These are phyloP conservation scores for Fraxinus pennsylvanica DNA, from an alignment of 257 asterid species.

Conservation along the genomic window DNA sequence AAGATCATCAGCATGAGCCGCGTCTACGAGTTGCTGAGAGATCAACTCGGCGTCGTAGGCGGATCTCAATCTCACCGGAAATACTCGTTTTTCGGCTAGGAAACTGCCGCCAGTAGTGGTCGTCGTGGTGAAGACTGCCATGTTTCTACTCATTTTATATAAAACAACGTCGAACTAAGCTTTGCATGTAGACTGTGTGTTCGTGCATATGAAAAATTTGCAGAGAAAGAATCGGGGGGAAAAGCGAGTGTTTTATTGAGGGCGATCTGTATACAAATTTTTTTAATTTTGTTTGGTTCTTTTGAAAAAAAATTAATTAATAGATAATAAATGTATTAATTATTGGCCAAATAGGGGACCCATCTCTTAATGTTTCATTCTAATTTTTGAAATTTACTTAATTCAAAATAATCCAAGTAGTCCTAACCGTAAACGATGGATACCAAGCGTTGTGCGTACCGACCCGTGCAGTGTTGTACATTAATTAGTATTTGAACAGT, in stretches of 20 bases:
- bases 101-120: slow-evolving; percentile 23
- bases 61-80: slow-evolving; percentile 32
- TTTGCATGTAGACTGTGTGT: slow-evolving; percentile 15
- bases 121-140: slow-evolving; percentile 28
- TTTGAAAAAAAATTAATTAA: slow-evolving; percentile 4
- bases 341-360: no score
- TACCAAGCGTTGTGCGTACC: no score
- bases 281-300: not conserved
- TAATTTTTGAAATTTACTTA: no score
- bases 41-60: slow-evolving; percentile 39
- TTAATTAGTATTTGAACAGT: no score
- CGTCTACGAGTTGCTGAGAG: slow-evolving; percentile 62
- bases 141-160: slow-evolving; percentile 21
- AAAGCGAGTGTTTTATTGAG: not conserved
- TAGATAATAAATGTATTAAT: not conserved
- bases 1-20: slow-evolving; percentile 53
- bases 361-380: no score
- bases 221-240: not conserved
- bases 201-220: not conserved
- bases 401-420: no score
- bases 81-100: slow-evolving; percentile 30
- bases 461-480: no score
- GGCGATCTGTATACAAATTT: not conserved
- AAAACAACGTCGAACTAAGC: slow-evolving; percentile 9
- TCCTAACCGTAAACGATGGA: no score